Base-by-base conservation (phyloP, 2,329 filamentous ascomycete genomes). In the Aspergillus jensenii region DNA sequence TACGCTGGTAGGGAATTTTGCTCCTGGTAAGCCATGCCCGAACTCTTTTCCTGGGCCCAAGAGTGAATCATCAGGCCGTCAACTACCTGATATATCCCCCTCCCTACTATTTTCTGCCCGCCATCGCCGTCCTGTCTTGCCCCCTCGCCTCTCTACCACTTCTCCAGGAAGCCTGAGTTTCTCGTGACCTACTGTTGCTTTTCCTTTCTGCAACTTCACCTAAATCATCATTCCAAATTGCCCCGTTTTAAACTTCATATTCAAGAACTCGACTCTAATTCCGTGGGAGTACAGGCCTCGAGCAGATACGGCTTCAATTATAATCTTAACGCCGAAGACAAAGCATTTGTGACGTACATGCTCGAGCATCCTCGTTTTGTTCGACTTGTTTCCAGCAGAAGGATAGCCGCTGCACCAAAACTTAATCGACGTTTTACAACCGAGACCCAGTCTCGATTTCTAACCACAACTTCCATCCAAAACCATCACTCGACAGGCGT, bases 1-100 rank as follows among this genome's bases (percentile, higher is more conserved):
- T 21, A 12, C 15, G 44, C 17, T 21, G 52, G 41, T 47, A 33
- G 46, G 46, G 3, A 25, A 49, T 45, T 17, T 47, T 50, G 15
- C n/a, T 39, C 31, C 25, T 43, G 35, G 39, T 46, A 53, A 40
- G 44, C 33, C 41, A 37, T 55, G 56, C 56, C 56, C 56, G 51
- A 58, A 55, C 17, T 19, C 21, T 55, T 48, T 39, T 31, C 31
- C 44, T 25, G 23, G 46, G 56, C 56, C 56, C 51, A 58, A 58
- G 17, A 35, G 48, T 51, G 33, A 54, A 49, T 55, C 49, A 58
- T 58, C 47, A 58, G 51, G 56, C 56, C 51, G 56, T 58, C 35
- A 58, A 53, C 50, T 47, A 50, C 51, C 51, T 50, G 50, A 54
- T 39, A 39, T 19, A 23, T 46, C 51, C 44, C 56, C 33, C 40